Evolutionary conservation across 306 rosid genomes (phyloP), one percentile per base, ranked within the genome.

Genomic region (Chamaecrista fasciculata): DNA sequence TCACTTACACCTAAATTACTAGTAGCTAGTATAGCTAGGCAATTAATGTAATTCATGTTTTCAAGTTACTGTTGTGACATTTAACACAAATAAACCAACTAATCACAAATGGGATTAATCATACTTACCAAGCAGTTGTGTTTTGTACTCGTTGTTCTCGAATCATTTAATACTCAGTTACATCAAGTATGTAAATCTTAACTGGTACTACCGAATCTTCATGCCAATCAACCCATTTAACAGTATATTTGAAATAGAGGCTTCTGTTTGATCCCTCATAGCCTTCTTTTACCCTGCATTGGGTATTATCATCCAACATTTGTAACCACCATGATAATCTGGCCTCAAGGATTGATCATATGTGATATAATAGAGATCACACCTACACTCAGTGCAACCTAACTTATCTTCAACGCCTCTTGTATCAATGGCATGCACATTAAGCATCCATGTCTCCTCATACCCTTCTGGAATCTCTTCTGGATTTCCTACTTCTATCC

Each of bases 161-260:
- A 79, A 63, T 31, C 46, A 19, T 46, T 23, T 44, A 66, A 26
- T 44, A 21, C 31, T 89, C 96, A 51, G 97, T 89, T 12, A 71
- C 92, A 63, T 92, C 95, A 11, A 87, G 21, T 59, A 87, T 81
- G 62, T 81, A 92, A 50, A 89, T 81, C 77, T 84, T 77, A 12
- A 85, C 86, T 14, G 97, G 96, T 72, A 92, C 74, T 0, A 89
- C 12, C 6, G 20, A 71, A 40, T 82, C 76, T 53, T 77, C 74
- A n/a, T n/a, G n/a, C 97, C 97, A 92, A 14, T 89, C 95, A 29
- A 85, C 70, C 97, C 95, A 92, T 65, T 84, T 72, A 25, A 89
- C 83, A 1, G 89, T 89, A 69, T 89, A 92, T 82, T 63, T 85
- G 56, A 92, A 19, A 72, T 83, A 89, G 59, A 92, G 86, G 55